Evolutionary conservation across 2,329 filamentous ascomycete species (phyloP).

Genomic region (Alternaria gaisen): DNA sequence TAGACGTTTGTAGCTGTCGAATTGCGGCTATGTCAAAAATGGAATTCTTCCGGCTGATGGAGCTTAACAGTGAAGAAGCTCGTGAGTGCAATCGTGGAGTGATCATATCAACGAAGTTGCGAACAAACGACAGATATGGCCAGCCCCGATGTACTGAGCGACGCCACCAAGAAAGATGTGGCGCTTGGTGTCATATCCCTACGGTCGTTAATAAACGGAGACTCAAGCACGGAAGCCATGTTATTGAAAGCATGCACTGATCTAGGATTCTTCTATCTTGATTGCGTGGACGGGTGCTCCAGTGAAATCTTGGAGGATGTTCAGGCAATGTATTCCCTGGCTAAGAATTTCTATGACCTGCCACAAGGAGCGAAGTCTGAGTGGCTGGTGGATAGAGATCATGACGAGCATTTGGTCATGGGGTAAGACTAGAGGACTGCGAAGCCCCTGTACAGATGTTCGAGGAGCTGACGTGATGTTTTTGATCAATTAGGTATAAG

Average conservation of each 20-base stretch:
- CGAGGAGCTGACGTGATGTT: neutral
- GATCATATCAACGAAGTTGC: neutral
- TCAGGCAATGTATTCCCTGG: neutral
- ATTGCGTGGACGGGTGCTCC: neutral
- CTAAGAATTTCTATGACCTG: neutral
- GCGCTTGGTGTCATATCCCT: neutral
- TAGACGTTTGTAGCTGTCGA: neutral
- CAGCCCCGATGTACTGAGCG: neutral
- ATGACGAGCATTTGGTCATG: constrained; percentile 3
- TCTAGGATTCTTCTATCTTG: neutral
- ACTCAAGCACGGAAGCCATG: neutral
- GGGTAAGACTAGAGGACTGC: neutral
- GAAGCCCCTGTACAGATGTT: neutral
- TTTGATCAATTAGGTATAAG: neutral
- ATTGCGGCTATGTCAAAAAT: neutral
- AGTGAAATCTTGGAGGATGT: neutral
- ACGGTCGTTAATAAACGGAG: neutral
- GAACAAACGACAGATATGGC: neutral
- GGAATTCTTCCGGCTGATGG: neutral
- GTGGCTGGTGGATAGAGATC: constrained; percentile 1
- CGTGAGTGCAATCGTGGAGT: neutral
- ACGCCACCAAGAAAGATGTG: neutral
- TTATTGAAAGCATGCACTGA: neutral
- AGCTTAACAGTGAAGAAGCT: neutral
- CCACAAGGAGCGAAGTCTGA: neutral